Base-by-base conservation (phyloP, 2,329 filamentous ascomycete genomes). In the Neonectria neomacrospora region DNA sequence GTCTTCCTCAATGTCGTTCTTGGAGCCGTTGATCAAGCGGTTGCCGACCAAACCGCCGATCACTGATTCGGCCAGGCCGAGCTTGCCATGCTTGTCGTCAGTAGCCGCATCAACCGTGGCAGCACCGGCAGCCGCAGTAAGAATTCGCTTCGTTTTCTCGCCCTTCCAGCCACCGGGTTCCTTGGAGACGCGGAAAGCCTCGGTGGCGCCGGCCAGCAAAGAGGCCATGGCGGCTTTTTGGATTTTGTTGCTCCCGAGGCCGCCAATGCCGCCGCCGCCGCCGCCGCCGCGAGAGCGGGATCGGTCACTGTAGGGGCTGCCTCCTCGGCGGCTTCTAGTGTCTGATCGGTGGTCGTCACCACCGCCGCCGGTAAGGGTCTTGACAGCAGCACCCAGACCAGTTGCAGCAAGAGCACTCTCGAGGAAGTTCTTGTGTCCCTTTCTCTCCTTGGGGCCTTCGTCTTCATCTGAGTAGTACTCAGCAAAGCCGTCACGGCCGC, bases 221-320 rank as follows among this genome's bases (percentile, higher is more conserved):
- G 94, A 96, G 34, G 95, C 94, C 82, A 96, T 95, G 76, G 94
- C 93, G 34, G 94, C 94, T 79, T 97, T 93, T 69, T 94, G 89
- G 50, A 93, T 87, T 71, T 92, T 92, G 71, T 82, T 84, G 37
- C 82, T 79, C 12, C n/a, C n/a, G 8, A 18, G 10, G n/a, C 37
- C 37, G 37, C n/a, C 37, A 32, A 32, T 11, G n/a, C 37, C 32
- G 5, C 32, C 32, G 5, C 32, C 32, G 9, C 28, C 28, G 9
- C 28, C 34, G 34, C 75, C 82, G 60, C 84, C 81, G 45, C 83
- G 80, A 32, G 85, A 87, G 67, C 86, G 85, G 62, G 87, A 87
- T 22, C 85, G 79, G 32, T 81, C 81, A 39, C 80, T 82, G 51
- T 83, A 86, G 54, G 73, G 71, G 47, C 74, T 77, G 64, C 79